These are phyloP conservation scores for Acanthamoeba sp. DNA, from an alignment of 208 protist species.

Conservation along the genomic window DNA sequence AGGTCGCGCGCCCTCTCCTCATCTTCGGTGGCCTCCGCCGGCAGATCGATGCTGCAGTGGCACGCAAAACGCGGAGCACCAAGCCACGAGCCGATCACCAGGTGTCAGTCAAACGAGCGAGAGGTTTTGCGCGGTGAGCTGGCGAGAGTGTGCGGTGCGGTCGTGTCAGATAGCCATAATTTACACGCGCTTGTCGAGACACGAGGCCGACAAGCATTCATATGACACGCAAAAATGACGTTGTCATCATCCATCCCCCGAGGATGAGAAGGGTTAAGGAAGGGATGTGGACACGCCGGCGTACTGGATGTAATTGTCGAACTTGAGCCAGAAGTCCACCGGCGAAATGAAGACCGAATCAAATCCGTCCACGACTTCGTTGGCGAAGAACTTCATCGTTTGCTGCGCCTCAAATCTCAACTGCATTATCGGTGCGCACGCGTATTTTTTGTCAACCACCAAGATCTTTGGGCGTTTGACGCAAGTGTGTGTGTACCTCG, in stretches of 20 bases:
- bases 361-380: constrained; percentile 53
- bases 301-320: constrained; percentile 69
- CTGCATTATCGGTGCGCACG: neutral
- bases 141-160: neutral
- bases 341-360: constrained; percentile 62
- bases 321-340: constrained; percentile 54
- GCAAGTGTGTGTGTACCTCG: constrained; percentile 11
- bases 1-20: constrained; percentile 4
- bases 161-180: constrained; percentile 52
- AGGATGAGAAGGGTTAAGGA: neutral
- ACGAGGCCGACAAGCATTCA: neutral
- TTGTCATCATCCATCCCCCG: constrained; percentile 3
- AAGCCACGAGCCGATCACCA: neutral
- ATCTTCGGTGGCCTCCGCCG: neutral
- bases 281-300: neutral
- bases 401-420: constrained; percentile 54
- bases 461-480: neutral
- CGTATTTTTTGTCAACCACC: neutral
- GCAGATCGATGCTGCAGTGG: neutral
- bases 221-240: constrained; percentile 60
- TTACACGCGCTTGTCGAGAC: neutral
- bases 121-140: neutral
- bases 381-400: constrained; percentile 34
- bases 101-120: neutral
- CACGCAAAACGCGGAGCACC: neutral